phyloP scores from a whole-genome alignment of 192 early-diverging fungal genomes.

The Entomortierella lignicola region DNA sequence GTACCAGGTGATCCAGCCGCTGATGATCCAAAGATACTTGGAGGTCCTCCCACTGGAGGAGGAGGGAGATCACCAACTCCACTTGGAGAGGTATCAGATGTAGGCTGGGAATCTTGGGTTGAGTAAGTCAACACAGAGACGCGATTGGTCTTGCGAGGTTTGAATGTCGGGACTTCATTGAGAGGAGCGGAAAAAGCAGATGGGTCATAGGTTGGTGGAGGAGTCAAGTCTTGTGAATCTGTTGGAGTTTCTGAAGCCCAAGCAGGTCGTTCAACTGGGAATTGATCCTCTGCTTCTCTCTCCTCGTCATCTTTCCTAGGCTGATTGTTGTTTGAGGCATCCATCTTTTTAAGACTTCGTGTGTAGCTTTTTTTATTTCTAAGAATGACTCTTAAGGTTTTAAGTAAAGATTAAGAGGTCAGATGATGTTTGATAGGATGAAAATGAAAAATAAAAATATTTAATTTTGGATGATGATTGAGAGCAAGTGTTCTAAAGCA shows the following conservation, averaged over 20 bases:
- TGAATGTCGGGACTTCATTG: constrained; percentile 30
- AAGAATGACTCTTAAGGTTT: too few relatives aligned
- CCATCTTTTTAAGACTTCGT: too few relatives aligned
- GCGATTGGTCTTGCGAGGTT: constrained; percentile 39
- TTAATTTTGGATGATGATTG: too few relatives aligned
- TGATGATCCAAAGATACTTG: constrained; percentile 24
- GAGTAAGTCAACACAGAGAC: constrained; percentile 41
- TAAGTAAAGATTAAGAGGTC: too few relatives aligned
- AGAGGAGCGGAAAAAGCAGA: constrained; percentile 24
- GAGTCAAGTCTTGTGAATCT: constrained; percentile 6
- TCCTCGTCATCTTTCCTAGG: not conserved
- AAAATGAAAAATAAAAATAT: too few relatives aligned
- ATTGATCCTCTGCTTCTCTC: constrained; percentile 11
- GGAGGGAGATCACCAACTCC: too few relatives aligned
- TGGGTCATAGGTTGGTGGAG: constrained; percentile 21
- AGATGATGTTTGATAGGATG: too few relatives aligned
- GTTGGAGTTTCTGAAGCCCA: constrained; percentile 2
- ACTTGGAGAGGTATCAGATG: too few relatives aligned
- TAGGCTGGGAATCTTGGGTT: too few relatives aligned
- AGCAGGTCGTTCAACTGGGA: not conserved
- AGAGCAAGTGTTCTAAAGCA: too few relatives aligned
- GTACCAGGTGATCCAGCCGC: constrained; percentile 2
- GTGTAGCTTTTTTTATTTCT: too few relatives aligned
- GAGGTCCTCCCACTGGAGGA: constrained; percentile 25
- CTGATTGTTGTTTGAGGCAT: not conserved